Conservation (phyloP, 352 stramenopile species). For the Phytophthora capsici region DNA sequence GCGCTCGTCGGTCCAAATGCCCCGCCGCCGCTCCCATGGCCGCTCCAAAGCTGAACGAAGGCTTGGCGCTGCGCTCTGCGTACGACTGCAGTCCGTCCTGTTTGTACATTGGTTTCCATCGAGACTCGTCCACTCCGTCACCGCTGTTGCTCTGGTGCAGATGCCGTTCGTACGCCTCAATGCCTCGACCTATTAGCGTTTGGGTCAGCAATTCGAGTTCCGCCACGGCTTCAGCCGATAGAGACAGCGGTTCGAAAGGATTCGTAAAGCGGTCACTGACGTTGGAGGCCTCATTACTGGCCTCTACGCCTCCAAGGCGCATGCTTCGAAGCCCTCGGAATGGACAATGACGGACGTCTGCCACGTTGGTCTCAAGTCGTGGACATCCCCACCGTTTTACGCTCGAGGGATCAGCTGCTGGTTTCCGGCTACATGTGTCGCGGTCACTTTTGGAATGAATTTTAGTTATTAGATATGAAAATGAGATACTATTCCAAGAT, state of each 20-base stretch:
- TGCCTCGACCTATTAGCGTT: conserved; percentile 34
- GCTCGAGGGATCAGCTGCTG: neutral
- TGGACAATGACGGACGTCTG: conserved; percentile 10
- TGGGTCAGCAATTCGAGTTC: conserved; percentile 37
- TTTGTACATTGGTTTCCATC: conserved; percentile 45
- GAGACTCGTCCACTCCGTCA: conserved; percentile 28
- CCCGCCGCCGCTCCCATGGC: conserved; percentile 19
- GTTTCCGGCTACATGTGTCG: too few relatives aligned
- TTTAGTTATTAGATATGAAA: too few relatives aligned
- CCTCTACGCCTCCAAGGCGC: conserved; percentile 5
- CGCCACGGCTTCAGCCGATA: conserved; percentile 27
- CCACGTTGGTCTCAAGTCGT: conserved; percentile 17
- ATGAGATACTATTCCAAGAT: too few relatives aligned
- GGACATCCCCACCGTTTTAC: too few relatives aligned
- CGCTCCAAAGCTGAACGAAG: conserved; percentile 12
- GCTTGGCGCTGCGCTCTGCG: conserved; percentile 23
- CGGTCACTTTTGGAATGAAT: too few relatives aligned
- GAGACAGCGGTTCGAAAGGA: conserved; percentile 40
- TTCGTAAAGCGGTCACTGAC: conserved; percentile 38
- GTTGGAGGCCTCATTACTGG: conserved; percentile 1
- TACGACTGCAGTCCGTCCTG: conserved; percentile 39
- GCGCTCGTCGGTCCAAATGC: conserved; percentile 15
- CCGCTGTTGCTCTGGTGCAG: conserved; percentile 5
- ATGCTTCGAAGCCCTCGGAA: conserved; percentile 18
- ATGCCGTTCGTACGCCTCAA: conserved; percentile 46